Percentiles rank a stretch among this genome's conserved stretches.
phyloP scores from a whole-genome alignment of 2,329 filamentous ascomycete genomes.

The Pseudocercospora macadamiae region DNA sequence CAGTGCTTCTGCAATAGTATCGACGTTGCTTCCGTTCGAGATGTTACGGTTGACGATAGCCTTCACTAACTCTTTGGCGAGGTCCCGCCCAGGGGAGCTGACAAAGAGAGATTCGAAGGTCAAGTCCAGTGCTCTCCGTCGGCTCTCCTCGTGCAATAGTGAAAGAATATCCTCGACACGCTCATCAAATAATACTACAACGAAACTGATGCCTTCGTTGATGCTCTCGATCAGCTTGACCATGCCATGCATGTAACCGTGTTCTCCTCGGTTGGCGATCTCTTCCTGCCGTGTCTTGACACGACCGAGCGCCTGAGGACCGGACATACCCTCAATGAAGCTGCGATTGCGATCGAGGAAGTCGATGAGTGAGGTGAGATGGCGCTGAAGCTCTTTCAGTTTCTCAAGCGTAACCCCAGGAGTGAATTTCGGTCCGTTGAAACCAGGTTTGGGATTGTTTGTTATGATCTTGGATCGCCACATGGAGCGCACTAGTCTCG shows the following conservation, averaged over 20 bases:
- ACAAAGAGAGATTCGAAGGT: slow-evolving; percentile 91
- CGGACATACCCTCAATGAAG: slow-evolving; percentile 92
- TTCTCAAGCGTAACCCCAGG: slow-evolving; percentile 71
- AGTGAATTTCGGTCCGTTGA: slow-evolving; percentile 62
- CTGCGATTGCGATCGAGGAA: slow-evolving; percentile 87
- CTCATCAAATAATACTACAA: slow-evolving; percentile 92
- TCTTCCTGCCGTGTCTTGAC: slow-evolving; percentile 85
- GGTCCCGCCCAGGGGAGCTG: slow-evolving; percentile 74
- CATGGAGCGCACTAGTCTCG: slow-evolving; percentile 81
- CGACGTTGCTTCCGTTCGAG: slow-evolving; percentile 92
- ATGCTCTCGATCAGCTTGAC: slow-evolving; percentile 86
- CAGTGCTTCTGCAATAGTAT: slow-evolving; percentile 94
- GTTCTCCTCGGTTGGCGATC: slow-evolving; percentile 87
- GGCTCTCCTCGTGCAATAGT: slow-evolving; percentile 70
- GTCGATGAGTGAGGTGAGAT: slow-evolving; percentile 74
- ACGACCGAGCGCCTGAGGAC: slow-evolving; percentile 79
- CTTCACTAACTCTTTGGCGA: slow-evolving; percentile 93
- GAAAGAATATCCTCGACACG: slow-evolving; percentile 84
- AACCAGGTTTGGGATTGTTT: slow-evolving; percentile 57
- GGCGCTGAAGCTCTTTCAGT: slow-evolving; percentile 75
- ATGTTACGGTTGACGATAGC: slow-evolving; percentile 98
- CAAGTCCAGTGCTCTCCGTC: slow-evolving; percentile 71
- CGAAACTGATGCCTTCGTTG: slow-evolving; percentile 95
- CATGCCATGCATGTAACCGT: slow-evolving; percentile 85
- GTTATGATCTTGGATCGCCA: slow-evolving; percentile 80